These are phyloP conservation scores for Linderniella brevidens DNA, from an alignment of 257 asterid genomes.

Conservation along the genomic window DNA sequence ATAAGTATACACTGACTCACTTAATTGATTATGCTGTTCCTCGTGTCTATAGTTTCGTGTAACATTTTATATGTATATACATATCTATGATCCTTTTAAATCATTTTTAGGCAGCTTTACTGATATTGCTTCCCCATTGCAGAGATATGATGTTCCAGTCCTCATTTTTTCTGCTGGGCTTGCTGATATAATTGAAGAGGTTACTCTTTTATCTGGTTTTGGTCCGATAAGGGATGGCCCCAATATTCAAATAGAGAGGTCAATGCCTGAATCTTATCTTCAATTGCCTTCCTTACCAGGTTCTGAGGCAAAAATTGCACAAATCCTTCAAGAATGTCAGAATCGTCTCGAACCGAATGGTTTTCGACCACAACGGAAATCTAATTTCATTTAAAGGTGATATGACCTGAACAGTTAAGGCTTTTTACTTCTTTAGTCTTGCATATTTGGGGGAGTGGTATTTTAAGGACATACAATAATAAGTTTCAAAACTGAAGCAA, in stretches of 20 bases:
- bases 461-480: too few relatives aligned
- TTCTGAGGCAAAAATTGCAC: slow-evolving; percentile 72
- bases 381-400: slow-evolving; percentile 65
- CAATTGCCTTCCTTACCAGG: slow-evolving; percentile 31
- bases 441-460: too few relatives aligned
- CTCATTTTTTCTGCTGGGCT: slow-evolving; percentile 95
- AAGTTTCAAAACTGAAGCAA: too few relatives aligned
- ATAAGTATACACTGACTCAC: too few relatives aligned
- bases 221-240: slow-evolving; percentile 6
- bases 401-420: too few relatives aligned
- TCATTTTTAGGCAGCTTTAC: too few relatives aligned
- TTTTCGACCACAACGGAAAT: slow-evolving; percentile 54
- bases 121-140: slow-evolving; percentile 15
- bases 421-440: too few relatives aligned
- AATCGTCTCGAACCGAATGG: slow-evolving; percentile 83
- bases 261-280: not conserved
- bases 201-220: slow-evolving; percentile 8
- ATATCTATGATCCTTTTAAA: too few relatives aligned
- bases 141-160: slow-evolving; percentile 66
- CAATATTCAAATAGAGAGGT: not conserved
- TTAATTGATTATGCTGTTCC: too few relatives aligned
- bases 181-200: slow-evolving; percentile 96
- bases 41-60: too few relatives aligned
- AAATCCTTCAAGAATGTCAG: slow-evolving; percentile 69
- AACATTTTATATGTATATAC: too few relatives aligned